Evolutionary conservation across 495 filamentous ascomycete genomes (phyloP), one percentile per base, ranked within the genome.

Genomic region (Penicillium desertorum): DNA sequence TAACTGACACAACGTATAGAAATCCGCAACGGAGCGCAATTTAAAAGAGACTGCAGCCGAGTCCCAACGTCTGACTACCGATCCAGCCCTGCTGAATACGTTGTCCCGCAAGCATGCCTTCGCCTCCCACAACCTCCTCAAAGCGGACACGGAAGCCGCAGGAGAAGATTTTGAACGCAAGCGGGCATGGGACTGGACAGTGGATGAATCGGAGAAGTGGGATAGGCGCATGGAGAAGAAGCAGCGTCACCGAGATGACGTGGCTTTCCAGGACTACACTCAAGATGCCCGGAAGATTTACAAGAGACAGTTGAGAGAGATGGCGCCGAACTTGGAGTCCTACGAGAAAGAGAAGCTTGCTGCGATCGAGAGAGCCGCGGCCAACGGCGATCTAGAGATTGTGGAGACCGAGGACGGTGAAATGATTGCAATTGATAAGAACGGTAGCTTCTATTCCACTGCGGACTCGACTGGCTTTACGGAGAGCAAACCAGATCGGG

Each of bases 161-260:
- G 92, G 93, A 11, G 90, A 89, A 59, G 92, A 97, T 71, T 98
- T 97, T 65, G 95, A 98, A 74, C 88, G 94, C 56, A 97, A 98
- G 76, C 86, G 95, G 29, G 92, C 93, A 1, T 98, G 94, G 94
- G 95, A 98, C 72, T 98, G 93, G 92, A 98, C 94, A 0, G 76
- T 92, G 16, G 94, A 97, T 25, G 94, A 98, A 73, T 85, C 83
- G 45, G 94, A 96, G 75, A 84, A 85, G 53, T 98, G 94, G 94
- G 94, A 98, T 68, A 86, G 85, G 71, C 85, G 91, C 20, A 79
- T 92, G 76, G 87, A 83, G 57, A 96, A 96, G 81, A 95, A 92
- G 76, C 86, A 84, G 59, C 80, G 83, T 25, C 89, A 90, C 69
- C 83, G 89, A 50, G 89, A 96, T 61, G 84, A 92, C 67, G 88